phyloP scores from a whole-genome alignment of 805 yeast species.

The Ogataea philodendri region DNA sequence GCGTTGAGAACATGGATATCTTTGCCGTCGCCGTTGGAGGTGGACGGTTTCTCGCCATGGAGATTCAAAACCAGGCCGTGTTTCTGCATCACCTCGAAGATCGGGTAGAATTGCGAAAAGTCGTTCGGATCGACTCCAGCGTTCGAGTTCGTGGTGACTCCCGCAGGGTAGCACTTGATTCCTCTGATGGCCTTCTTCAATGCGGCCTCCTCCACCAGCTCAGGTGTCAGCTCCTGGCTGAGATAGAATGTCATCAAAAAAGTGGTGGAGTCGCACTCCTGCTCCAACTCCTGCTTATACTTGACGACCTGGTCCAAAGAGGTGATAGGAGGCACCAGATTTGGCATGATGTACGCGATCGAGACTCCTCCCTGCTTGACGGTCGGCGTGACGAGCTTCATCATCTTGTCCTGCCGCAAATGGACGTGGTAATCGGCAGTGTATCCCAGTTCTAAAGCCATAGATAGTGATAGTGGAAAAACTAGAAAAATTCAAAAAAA shows the following conservation, averaged over 20 bases:
- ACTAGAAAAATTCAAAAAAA: background rate
- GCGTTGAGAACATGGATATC: constrained; percentile 92
- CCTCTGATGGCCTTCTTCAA: constrained; percentile 68
- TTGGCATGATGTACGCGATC: constrained; percentile 94
- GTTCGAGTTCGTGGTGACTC: constrained; percentile 95
- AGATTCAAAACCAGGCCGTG: constrained; percentile 76
- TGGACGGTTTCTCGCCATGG: constrained; percentile 93
- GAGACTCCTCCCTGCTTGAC: constrained; percentile 88
- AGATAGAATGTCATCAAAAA: constrained; percentile 90
- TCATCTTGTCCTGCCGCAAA: constrained; percentile 90
- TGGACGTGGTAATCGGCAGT: constrained; percentile 96
- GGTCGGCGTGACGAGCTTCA: constrained; percentile 87
- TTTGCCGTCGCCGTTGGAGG: constrained; percentile 37
- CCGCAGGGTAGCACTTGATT: constrained; percentile 97
- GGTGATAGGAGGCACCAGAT: constrained; percentile 87
- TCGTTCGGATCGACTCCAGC: constrained; percentile 94
- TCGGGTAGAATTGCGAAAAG: constrained; percentile 82
- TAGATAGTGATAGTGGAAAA: constrained; percentile 4
- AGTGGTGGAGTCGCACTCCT: constrained; percentile 75
- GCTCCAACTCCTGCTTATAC: constrained; percentile 64
- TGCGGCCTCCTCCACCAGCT: constrained; percentile 78
- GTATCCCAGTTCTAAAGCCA: constrained; percentile 52
- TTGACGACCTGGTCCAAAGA: constrained; percentile 67
- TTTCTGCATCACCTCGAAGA: constrained; percentile 84
- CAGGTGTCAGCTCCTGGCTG: constrained; percentile 78